phyloP scores from a whole-genome alignment of 192 early-diverging fungal genomes.

The Tieghemiomyces parasiticus region DNA sequence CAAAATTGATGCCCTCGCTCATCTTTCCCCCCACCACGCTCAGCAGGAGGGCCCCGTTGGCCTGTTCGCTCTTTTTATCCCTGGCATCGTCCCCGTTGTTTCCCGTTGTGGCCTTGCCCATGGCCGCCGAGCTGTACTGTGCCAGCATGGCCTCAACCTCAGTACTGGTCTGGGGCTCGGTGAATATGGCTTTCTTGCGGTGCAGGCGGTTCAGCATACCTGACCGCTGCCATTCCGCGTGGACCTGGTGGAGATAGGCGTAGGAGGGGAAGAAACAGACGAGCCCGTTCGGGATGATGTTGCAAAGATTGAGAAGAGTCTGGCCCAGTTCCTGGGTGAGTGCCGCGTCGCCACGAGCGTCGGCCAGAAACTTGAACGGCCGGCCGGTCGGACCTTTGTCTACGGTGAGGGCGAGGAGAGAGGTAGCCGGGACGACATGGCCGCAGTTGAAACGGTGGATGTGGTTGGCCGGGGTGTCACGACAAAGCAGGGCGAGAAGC shows the following conservation, averaged over 20 bases:
- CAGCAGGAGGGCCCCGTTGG: slow-evolving; percentile 59
- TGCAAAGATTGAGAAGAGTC: slow-evolving; percentile 49
- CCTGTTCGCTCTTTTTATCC: too few species aligned
- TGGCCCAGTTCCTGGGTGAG: slow-evolving; percentile 56
- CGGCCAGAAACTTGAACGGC: slow-evolving; percentile 40
- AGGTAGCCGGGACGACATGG: slow-evolving; percentile 71
- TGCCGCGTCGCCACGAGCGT: neutral
- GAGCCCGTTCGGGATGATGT: slow-evolving; percentile 66
- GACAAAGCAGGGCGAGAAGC: slow-evolving; percentile 34
- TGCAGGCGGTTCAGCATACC: slow-evolving; percentile 33
- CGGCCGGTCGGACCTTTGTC: slow-evolving; percentile 42
- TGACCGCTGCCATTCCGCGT: slow-evolving; percentile 30
- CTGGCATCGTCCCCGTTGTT: too few species aligned
- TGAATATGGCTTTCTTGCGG: slow-evolving; percentile 53
- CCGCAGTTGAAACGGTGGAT: slow-evolving; percentile 62
- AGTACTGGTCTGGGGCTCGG: slow-evolving; percentile 40
- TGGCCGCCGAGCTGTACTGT: slow-evolving; percentile 41
- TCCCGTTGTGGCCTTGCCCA: neutral
- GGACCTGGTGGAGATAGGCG: slow-evolving; percentile 48
- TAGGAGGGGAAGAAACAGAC: slow-evolving; percentile 85
- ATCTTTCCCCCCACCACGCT: slow-evolving; percentile 85
- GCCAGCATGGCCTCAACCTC: slow-evolving; percentile 39
- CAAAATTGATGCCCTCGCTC: slow-evolving; percentile 90
- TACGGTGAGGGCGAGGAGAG: slow-evolving; percentile 49
- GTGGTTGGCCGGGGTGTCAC: slow-evolving; percentile 21